A percentile compares a stretch with the other conserved stretches of the same genome.
phyloP scores from a whole-genome alignment of 768 basidiomycete species.

The Amylocystis lapponica region DNA sequence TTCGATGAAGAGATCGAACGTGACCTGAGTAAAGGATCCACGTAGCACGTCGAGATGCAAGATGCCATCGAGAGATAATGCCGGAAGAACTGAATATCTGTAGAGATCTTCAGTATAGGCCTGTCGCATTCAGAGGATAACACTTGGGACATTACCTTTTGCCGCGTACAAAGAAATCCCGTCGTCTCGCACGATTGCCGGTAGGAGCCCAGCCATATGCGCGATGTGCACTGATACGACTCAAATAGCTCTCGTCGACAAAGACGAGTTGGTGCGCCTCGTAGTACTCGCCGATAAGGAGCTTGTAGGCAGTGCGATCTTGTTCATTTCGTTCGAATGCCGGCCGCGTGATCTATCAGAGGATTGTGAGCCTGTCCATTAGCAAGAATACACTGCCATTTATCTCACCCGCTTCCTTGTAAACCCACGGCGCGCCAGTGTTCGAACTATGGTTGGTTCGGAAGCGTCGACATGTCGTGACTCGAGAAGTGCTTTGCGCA shows the following conservation, averaged over 20 bases:
- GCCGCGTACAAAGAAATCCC: slow-evolving; percentile 22
- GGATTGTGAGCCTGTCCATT: not conserved
- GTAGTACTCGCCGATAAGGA: slow-evolving; percentile 9
- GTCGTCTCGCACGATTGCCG: slow-evolving; percentile 16
- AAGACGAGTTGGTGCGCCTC: slow-evolving; percentile 23
- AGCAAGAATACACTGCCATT: not conserved
- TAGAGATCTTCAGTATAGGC: not conserved
- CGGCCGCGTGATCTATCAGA: slow-evolving; percentile 8
- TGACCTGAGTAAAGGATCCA: slow-evolving; percentile 22
- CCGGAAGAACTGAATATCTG: slow-evolving; percentile 33
- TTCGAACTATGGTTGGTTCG: slow-evolving; percentile 18
- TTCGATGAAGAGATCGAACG: slow-evolving; percentile 28
- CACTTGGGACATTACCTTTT: slow-evolving; percentile 10
- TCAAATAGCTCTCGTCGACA: slow-evolving; percentile 30
- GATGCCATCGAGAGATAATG: slow-evolving; percentile 30
- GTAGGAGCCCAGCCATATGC: slow-evolving; percentile 23
- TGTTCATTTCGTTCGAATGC: slow-evolving; percentile 15
- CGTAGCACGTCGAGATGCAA: slow-evolving; percentile 24
- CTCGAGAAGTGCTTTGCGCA: slow-evolving; percentile 17
- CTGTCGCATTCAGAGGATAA: not conserved
- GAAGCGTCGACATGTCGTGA: slow-evolving; percentile 16
- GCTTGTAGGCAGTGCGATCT: slow-evolving; percentile 2
- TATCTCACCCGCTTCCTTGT: slow-evolving; percentile 22
- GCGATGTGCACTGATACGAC: slow-evolving; percentile 19
- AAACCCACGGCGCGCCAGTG: slow-evolving; percentile 19